Percentiles rank a stretch among this genome's conserved stretches.
Conservation (phyloP, 2,329 filamentous ascomycete species). For the Rutstroemia sp. region DNA sequence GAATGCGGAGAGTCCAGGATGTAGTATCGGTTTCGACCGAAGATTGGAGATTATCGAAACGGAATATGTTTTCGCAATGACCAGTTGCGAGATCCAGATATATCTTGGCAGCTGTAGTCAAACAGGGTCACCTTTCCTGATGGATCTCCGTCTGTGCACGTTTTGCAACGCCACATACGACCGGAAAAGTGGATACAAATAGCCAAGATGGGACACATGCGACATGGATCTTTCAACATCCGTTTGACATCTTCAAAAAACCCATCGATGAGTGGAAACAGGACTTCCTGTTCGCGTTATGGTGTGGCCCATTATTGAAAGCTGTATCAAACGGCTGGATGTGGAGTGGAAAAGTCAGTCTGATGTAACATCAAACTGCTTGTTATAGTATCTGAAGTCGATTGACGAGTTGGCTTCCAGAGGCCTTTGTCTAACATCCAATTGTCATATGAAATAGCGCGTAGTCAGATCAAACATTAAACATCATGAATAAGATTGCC, state of each 20-base stretch:
- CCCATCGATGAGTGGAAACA: neutral
- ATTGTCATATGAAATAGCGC: neutral
- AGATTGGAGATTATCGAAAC: slow-evolving; percentile 2
- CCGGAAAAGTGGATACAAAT: neutral
- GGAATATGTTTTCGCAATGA: slow-evolving; percentile 1
- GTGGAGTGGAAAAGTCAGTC: too few species aligned
- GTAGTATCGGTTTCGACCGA: neutral
- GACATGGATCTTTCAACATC: neutral
- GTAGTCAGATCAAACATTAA: neutral
- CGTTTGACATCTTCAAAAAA: slow-evolving; percentile 4
- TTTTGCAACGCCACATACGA: slow-evolving; percentile 6
- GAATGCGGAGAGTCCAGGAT: neutral
- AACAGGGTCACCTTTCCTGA: slow-evolving; percentile 6
- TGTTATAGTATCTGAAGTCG: too few species aligned
- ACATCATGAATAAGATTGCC: too few species aligned
- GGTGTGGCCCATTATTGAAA: too few species aligned
- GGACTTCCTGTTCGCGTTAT: neutral
- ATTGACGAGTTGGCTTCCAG: too few species aligned
- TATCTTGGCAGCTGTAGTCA: slow-evolving; percentile 5
- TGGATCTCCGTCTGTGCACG: slow-evolving; percentile 3
- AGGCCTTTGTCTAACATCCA: neutral
- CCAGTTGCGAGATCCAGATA: neutral
- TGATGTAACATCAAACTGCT: too few species aligned
- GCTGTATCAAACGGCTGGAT: too few species aligned
- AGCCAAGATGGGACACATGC: neutral